Evolutionary conservation across 176 grass and related monocot genomes (phyloP), one percentile per base, ranked within the genome.

Genomic region (Carex kokanica): DNA sequence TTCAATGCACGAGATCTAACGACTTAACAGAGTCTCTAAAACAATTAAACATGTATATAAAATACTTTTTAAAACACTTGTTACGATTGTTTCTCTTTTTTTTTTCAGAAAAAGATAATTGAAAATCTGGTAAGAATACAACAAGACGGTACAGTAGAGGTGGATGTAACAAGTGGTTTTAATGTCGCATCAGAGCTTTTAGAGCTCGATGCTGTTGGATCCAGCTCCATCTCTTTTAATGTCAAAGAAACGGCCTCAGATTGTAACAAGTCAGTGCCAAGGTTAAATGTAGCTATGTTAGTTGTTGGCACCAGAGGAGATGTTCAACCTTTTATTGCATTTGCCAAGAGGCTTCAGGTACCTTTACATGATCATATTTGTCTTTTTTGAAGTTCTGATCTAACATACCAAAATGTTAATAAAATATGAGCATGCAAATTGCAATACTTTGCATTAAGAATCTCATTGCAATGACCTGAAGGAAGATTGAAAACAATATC

Each of bases 271-370:
- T 90, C 90, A 83, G 91, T 95, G 55, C 95, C 95, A 69, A 98
- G 86, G 87, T 84, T 98, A 87, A 98, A 91, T 88, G 92, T 98
- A 82, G 95, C 86, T 67, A 98, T 98, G 86, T 90, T 98, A 84
- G 92, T 98, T 70, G 91, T 98, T 87, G 95, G 95, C 85, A 98
- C 95, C 77, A 88, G 92, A 89, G 95, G 95, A 74, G 95, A 98
- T 87, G 92, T 98, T 78, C 92, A 98, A 58, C 95, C 95, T 90
- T 98, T 98, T 86, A 95, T 98, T 90, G 95, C 95, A 88, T 88
- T 98, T 88, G 91, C 92, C 56, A 98, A 93, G 88, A 86, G 89
- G 79, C 92, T 98, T 75, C 95, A 93, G 90, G 95, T 87, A 91
- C 83, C 75, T 91, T 83, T 85, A 86, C 82, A 31, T 34, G 56